Evolutionary conservation across 371 early-diverging fungal species (phyloP).

Genomic region (Entomophthora muscae): DNA sequence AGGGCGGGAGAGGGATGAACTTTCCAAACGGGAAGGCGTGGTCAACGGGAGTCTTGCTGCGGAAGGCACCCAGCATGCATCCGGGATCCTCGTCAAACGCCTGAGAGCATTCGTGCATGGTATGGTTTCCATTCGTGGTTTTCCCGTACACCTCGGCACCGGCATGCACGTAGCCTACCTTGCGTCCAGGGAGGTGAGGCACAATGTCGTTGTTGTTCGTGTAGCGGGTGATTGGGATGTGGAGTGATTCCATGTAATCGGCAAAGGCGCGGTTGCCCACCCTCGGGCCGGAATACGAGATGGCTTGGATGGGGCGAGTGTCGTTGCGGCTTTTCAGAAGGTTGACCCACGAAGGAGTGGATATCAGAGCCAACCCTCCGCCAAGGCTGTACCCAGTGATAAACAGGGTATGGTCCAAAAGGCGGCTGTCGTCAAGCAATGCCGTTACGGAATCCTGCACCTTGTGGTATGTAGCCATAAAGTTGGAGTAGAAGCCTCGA

Average conservation of each 20-base stretch:
- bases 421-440: background rate
- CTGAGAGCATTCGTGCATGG: background rate
- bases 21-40: background rate
- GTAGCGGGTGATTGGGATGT: conserved; percentile 4
- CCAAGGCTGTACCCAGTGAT: too few species aligned
- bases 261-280: background rate
- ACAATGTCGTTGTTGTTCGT: conserved; percentile 1
- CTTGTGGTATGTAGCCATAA: background rate
- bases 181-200: too few species aligned
- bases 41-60: background rate
- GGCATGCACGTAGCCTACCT: conserved; percentile 1
- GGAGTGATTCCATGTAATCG: background rate
- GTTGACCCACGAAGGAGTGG: background rate
- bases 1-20: background rate
- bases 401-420: background rate
- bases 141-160: background rate
- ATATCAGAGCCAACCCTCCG: background rate
- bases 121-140: background rate
- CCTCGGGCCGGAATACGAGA: background rate
- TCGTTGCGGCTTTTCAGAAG: background rate
- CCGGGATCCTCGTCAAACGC: conserved; percentile 1
- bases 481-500: background rate
- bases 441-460: background rate
- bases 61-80: background rate
- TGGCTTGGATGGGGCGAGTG: background rate